phyloP scores from a whole-genome alignment of 1,284 basidiomycete genomes.

The Paramarasmius palmivorus region DNA sequence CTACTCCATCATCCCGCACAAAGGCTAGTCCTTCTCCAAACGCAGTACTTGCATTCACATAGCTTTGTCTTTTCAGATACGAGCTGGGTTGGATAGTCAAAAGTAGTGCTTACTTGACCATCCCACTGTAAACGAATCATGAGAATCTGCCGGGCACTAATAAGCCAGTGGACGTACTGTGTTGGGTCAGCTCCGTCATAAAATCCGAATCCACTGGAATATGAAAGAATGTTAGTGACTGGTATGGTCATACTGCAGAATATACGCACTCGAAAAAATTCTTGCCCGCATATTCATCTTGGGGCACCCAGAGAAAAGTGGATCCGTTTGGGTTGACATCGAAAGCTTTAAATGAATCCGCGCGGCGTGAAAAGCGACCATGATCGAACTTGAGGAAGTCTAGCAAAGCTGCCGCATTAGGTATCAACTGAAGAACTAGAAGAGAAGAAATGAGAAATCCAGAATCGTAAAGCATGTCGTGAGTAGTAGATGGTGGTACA shows the following conservation, averaged over 20 bases:
- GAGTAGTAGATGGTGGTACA: constrained; percentile 4
- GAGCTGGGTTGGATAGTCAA: constrained; percentile 8
- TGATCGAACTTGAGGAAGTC: background rate
- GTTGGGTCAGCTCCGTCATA: constrained; percentile 66
- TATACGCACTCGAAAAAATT: constrained; percentile 54
- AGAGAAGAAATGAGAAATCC: constrained; percentile 1
- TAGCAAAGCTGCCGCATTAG: background rate
- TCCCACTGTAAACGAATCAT: constrained; percentile 43
- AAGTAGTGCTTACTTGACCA: constrained; percentile 51
- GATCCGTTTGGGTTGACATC: constrained; percentile 42
- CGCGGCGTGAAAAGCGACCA: background rate
- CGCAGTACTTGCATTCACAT: constrained; percentile 50
- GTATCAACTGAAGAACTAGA: background rate
- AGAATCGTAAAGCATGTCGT: constrained; percentile 12
- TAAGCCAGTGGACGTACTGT: constrained; percentile 41
- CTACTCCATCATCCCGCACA: constrained; percentile 54
- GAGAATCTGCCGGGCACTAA: constrained; percentile 14
- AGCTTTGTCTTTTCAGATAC: constrained; percentile 48
- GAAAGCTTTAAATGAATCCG: constrained; percentile 13
- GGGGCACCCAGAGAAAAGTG: constrained; percentile 53
- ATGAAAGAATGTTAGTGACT: background rate
- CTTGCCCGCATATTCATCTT: constrained; percentile 54
- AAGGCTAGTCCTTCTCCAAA: constrained; percentile 49
- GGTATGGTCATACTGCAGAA: background rate
- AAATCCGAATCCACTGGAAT: constrained; percentile 54